Conservation (phyloP, 2,329 filamentous ascomycete genomes). For the Fusarium paranaense region DNA sequence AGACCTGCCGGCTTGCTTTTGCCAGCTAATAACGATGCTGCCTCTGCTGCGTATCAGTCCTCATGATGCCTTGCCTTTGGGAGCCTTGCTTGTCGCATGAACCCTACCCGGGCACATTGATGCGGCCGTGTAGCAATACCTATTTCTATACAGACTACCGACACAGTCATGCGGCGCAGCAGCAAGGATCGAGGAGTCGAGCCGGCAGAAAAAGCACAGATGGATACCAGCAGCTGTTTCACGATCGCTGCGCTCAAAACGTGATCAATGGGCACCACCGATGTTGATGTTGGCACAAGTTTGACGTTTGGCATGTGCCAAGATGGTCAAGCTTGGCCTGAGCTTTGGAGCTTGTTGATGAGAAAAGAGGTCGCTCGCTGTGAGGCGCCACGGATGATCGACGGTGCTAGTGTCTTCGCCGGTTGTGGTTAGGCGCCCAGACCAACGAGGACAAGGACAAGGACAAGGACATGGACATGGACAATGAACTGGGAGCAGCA, state of each 20-base stretch:
- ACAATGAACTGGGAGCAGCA: not conserved
- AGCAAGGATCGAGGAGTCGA: constrained; percentile 10
- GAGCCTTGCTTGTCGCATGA: constrained; percentile 22
- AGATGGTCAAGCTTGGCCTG: constrained; percentile 19
- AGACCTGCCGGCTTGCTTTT: constrained; percentile 40
- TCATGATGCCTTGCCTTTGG: not conserved
- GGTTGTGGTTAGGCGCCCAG: constrained; percentile 26
- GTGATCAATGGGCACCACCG: constrained; percentile 1
- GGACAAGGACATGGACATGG: not conserved
- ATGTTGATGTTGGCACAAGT: not conserved
- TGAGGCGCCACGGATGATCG: constrained; percentile 44
- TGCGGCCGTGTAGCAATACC: constrained; percentile 15
- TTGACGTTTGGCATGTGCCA: constrained; percentile 32
- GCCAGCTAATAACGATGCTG: constrained; percentile 20
- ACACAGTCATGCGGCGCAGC: constrained; percentile 21
- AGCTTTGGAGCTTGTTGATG: constrained; percentile 21
- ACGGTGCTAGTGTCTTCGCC: constrained; percentile 40
- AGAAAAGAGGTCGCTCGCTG: constrained; percentile 15
- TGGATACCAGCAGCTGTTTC: not conserved
- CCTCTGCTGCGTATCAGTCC: not conserved
- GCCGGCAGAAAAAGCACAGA: constrained; percentile 1
- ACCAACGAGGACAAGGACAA: constrained; percentile 11
- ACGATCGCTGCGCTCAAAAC: not conserved
- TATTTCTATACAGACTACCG: constrained; percentile 8
- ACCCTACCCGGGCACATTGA: constrained; percentile 25